These are phyloP conservation scores for Veloporphyrellus conicus DNA, from an alignment of 1,284 basidiomycete species.

Conservation along the genomic window DNA sequence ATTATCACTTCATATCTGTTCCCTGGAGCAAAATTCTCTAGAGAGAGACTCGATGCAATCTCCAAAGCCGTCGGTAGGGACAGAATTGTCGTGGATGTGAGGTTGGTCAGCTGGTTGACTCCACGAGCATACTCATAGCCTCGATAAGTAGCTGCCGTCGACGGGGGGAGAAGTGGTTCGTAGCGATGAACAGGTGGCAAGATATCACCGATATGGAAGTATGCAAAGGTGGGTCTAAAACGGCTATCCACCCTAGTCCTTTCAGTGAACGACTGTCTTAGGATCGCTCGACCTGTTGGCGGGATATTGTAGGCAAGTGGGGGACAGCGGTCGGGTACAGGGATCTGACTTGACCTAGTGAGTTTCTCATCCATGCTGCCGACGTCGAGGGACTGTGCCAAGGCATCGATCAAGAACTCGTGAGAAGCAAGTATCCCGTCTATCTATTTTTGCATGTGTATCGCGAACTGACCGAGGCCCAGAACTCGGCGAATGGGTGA, in stretches of 20 bases:
- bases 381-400: conserved; percentile 97
- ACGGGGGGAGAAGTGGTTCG: conserved; percentile 77
- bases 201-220: conserved; percentile 94
- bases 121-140: neutral
- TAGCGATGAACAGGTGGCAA: conserved; percentile 99
- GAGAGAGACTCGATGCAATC: conserved; percentile 66
- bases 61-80: conserved; percentile 76
- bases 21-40: conserved; percentile 74
- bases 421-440: conserved; percentile 56
- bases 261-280: conserved; percentile 29
- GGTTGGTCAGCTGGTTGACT: conserved; percentile 47
- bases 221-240: conserved; percentile 54
- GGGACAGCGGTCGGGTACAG: neutral
- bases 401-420: conserved; percentile 92
- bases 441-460: neutral
- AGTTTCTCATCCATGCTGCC: conserved; percentile 95
- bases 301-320: conserved; percentile 68
- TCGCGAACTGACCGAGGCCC: conserved; percentile 12
- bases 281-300: conserved; percentile 70
- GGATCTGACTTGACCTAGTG: conserved; percentile 47
- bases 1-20: conserved; percentile 98
- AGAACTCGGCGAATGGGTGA: conserved; percentile 91
- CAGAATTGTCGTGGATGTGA: conserved; percentile 91
- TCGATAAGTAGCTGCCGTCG: conserved; percentile 73
- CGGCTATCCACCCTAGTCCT: neutral